phyloP scores from a whole-genome alignment of 1,139 yeast species.

The Sugiyamaella paludigena region DNA sequence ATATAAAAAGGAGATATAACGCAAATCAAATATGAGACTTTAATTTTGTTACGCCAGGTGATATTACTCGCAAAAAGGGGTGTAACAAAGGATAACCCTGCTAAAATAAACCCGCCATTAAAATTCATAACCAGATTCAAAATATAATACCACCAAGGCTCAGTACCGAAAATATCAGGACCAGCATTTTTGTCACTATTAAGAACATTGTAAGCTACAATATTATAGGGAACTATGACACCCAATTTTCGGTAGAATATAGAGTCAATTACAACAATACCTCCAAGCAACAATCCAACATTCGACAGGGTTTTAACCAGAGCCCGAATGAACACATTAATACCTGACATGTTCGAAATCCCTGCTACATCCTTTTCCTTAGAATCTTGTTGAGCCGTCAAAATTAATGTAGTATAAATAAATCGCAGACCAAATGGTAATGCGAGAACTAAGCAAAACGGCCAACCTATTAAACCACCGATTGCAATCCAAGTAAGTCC shows the following conservation, averaged over 20 bases:
- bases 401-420: constrained; percentile 6
- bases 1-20: constrained; percentile 46
- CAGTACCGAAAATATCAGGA: constrained; percentile 88
- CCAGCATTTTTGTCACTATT: constrained; percentile 66
- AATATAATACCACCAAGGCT: constrained; percentile 74
- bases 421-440: constrained; percentile 49
- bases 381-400: neutral
- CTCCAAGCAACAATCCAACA: constrained; percentile 26
- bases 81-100: constrained; percentile 42
- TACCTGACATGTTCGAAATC: neutral
- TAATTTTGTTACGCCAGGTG: constrained; percentile 13
- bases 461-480: constrained; percentile 90
- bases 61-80: constrained; percentile 16
- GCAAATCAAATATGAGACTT: constrained; percentile 8
- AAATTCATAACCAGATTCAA: constrained; percentile 71
- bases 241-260: constrained; percentile 59
- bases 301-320: constrained; percentile 9
- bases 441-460: constrained; percentile 69
- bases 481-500: constrained; percentile 54
- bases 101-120: constrained; percentile 54
- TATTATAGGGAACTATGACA: constrained; percentile 71
- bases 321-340: neutral
- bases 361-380: neutral
- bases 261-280: constrained; percentile 55
- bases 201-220: constrained; percentile 78